A percentile compares a stretch with the other conserved stretches of the same genome.
Conservation (phyloP, 225 moss, liverwort and hornwort genomes). For the Bryum argenteum region DNA sequence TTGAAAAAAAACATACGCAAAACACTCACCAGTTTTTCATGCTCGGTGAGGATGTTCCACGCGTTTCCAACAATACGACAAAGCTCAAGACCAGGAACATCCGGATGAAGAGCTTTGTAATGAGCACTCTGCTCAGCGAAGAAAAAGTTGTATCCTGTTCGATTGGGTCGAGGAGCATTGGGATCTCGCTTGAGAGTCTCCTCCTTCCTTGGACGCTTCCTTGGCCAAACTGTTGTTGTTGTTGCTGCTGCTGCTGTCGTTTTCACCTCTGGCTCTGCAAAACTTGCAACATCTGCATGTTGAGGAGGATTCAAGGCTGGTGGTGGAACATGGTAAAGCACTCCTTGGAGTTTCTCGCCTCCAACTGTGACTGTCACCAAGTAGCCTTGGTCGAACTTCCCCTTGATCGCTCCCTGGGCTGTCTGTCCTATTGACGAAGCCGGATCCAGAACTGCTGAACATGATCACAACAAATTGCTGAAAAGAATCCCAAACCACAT, state of each 20-base stretch:
- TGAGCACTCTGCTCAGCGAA: conserved; percentile 78
- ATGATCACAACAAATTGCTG: conserved; percentile 20
- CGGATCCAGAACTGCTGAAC: conserved; percentile 50
- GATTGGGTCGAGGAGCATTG: conserved; percentile 85
- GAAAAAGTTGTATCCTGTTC: conserved; percentile 96
- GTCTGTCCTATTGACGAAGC: conserved; percentile 56
- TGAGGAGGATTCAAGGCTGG: conserved; percentile 43
- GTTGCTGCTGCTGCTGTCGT: neutral
- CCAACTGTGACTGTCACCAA: conserved; percentile 78
- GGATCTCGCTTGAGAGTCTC: conserved; percentile 88
- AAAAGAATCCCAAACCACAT: too few relatives aligned
- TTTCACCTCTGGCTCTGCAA: conserved; percentile 38
- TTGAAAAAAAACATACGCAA: neutral
- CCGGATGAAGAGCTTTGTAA: conserved; percentile 64
- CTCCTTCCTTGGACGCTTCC: conserved; percentile 78
- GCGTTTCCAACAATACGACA: conserved; percentile 86
- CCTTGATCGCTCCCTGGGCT: conserved; percentile 66
- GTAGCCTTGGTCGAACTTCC: conserved; percentile 84
- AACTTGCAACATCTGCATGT: conserved; percentile 51
- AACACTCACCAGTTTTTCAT: conserved; percentile 71
- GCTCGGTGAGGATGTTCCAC: conserved; percentile 80
- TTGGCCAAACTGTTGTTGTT: neutral
- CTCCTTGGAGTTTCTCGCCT: conserved; percentile 78
- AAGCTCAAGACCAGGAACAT: conserved; percentile 68
- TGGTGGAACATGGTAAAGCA: conserved; percentile 71